phyloP scores from a whole-genome alignment of 2,329 filamentous ascomycete genomes.

The Fusarium burgessii region DNA sequence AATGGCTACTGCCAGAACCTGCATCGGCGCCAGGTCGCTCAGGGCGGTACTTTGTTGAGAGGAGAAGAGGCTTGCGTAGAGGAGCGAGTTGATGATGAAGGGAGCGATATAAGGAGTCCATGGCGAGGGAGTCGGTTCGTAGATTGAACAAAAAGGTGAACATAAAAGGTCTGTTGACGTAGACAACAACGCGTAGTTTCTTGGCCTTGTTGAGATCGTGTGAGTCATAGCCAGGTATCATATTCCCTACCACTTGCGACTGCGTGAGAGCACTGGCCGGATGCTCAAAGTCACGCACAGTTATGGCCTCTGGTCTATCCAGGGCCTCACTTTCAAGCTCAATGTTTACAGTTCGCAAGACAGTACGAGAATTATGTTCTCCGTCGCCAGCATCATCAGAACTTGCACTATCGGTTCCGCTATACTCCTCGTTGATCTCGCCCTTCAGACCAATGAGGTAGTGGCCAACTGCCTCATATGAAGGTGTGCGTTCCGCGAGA shows the following conservation, averaged over 20 bases:
- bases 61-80: constrained; percentile 66
- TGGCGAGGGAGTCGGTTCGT: constrained; percentile 68
- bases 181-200: constrained; percentile 76
- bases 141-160: constrained; percentile 78
- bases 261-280: constrained; percentile 49
- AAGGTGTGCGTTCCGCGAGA: constrained; percentile 32
- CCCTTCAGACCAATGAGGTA: constrained; percentile 78
- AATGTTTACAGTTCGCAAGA: constrained; percentile 75
- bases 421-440: constrained; percentile 64
- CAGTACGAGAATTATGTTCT: constrained; percentile 65
- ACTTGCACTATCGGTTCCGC: constrained; percentile 49
- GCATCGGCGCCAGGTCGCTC: constrained; percentile 54
- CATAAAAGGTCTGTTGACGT: constrained; percentile 80
- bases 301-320: constrained; percentile 58
- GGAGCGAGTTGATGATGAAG: constrained; percentile 71
- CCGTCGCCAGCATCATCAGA: constrained; percentile 49
- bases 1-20: constrained; percentile 39
- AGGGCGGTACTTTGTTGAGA: constrained; percentile 68
- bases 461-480: constrained; percentile 54
- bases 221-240: constrained; percentile 49
- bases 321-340: constrained; percentile 64
- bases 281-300: constrained; percentile 59
- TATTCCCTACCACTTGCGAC: constrained; percentile 52
- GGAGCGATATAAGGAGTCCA: constrained; percentile 67
- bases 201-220: constrained; percentile 67